Evolutionary conservation across 2,329 filamentous ascomycete genomes (phyloP).

Genomic region (Zymoseptoria pseudotritici): DNA sequence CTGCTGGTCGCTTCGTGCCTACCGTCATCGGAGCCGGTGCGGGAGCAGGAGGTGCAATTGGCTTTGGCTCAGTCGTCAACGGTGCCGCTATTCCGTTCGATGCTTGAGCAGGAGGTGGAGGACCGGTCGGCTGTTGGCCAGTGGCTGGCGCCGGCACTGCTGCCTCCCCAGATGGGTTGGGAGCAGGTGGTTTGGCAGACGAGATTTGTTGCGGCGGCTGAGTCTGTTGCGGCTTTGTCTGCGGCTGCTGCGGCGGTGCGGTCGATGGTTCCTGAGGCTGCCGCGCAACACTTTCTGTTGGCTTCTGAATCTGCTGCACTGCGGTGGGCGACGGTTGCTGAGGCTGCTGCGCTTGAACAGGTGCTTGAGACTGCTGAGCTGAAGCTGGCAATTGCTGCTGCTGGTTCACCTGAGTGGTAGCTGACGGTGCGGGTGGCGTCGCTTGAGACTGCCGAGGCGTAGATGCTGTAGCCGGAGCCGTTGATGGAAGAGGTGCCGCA

Average conservation of each 20-base stretch:
- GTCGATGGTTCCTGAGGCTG: not conserved
- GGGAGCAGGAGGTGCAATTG: not conserved
- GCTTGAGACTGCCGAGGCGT: not conserved
- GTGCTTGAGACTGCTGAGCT: not conserved
- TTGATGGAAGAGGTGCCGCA: not conserved
- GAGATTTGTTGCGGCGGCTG: not conserved
- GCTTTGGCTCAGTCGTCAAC: not conserved
- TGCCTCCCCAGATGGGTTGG: not conserved
- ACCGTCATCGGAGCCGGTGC: not conserved
- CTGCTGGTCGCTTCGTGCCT: conserved; percentile 9
- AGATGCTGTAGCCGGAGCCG: not conserved
- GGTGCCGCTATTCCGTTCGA: not conserved
- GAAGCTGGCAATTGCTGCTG: not conserved
- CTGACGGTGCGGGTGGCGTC: not conserved
- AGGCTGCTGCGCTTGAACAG: not conserved
- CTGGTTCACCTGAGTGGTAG: not conserved
- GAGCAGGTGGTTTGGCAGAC: not conserved
- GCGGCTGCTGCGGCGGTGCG: not conserved
- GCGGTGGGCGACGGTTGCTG: not conserved
- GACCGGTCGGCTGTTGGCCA: not conserved
- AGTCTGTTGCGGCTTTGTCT: not conserved
- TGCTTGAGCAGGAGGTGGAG: not conserved
- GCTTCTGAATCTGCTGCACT: not conserved
- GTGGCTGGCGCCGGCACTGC: not conserved
- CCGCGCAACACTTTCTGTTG: not conserved